Evolutionary conservation across 805 yeast species (phyloP), one percentile per base, ranked within the genome.

Genomic region (Schizosaccharomyces lindneri): DNA sequence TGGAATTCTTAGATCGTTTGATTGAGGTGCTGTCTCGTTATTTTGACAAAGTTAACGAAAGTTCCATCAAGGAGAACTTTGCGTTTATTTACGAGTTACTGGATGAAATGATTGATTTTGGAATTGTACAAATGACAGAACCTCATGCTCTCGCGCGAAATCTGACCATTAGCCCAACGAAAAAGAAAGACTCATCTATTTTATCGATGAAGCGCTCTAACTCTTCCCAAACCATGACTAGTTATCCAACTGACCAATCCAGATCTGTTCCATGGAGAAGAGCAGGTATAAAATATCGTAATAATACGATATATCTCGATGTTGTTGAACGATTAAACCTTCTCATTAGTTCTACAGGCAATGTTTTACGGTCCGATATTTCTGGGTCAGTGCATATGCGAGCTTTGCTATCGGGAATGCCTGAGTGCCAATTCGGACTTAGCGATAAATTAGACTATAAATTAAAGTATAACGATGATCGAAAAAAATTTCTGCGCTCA

Each of bases 381-480:
- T 86, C 84, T 65, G 97, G 97, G 4, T 73, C 78, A 11, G 81
- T 89, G 59, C 75, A 78, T 61, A 77, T 87, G 77, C 81, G 82
- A 60, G 75, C 90, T 0, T 86, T 81, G 55, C 71, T 89, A 13
- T 77, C 85, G 0, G 96, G 96, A 3, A 80, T 81, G 78, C 96
- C 97, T 0, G 77, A 78, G 29, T 89, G 96, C 70, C 79, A 81
- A 59, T 82, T 89, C 69, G 95, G 90, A 0, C 75, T 90, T 59
- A 81, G 82, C 64, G 88, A 84, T 64, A 72, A 77, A 17, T 64
- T 73, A 29, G 70, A 72, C 15, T 62, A 72, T 48, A 66, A 66
- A 29, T n/a, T 51, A 6, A 51, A 51, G 32, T 11, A 29, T 24
- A 17, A 21, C 31, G 67, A 65, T 7, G 36, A 41, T n/a, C 27